Base-by-base conservation (phyloP, 2,329 filamentous ascomycete genomes). In the Cladosporium austrohemisphaericum region DNA sequence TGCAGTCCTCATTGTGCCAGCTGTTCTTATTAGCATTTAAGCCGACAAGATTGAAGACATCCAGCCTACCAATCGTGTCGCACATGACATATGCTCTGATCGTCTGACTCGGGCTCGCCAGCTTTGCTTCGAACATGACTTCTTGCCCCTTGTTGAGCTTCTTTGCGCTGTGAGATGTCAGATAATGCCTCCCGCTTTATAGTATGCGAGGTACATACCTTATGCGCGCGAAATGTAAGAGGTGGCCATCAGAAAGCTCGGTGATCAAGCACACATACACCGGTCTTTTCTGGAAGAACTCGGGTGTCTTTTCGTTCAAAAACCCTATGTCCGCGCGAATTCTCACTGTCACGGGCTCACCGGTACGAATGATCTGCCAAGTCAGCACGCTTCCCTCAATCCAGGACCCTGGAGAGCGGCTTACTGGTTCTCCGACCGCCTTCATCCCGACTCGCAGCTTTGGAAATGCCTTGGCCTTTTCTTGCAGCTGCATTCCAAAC, bases 21-120 rank as follows among this genome's bases (percentile, higher is more conserved):
- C 80, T 47, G 25, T 79, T 49, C 3, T 44, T 5, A 26, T 57
- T 19, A 57, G 51, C 18, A n/a, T n/a, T n/a, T n/a, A 36, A 40
- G 8, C 10, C 5, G 9, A 13, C 26, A 13, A 13, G 13, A 5
- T 5, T 3, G 7, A 18, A 28, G 5, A 6, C 5, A 52, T 29
- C 11, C 25, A 68, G 53, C 65, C 80, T 79, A 88, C 44, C 47
- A 59, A 97, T 85, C 35, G 89, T 84, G 68, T 96, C 92, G 56
- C 91, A 97, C 65, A 88, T 86, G 41, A 91, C 74, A 61, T 84
- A 81, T 52, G 83, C 88, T 19, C 76, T 76, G 26, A 93, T 78
- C 3, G 75, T 69, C 50, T 85, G 79, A 14, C 79, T 76, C 0
- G 72, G 64, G 4, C 70, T 70, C 1, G 66, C 76, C 16, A 89